These are phyloP conservation scores for Fusarium cyanostomum DNA, from an alignment of 2,329 filamentous ascomycete genomes.

Conservation along the genomic window DNA sequence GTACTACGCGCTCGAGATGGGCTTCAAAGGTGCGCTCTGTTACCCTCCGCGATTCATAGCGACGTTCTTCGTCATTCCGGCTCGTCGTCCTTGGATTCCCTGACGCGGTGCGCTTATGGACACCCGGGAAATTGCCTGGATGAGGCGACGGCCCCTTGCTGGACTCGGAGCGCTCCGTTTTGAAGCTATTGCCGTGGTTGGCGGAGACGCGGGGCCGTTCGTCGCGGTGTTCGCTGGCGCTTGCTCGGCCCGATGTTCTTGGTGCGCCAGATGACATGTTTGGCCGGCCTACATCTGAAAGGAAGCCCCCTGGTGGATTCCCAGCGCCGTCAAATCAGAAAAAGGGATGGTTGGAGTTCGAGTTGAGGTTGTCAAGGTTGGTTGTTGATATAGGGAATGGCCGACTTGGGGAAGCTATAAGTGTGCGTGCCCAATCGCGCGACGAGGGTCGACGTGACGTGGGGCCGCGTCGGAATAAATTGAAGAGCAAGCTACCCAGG, in stretches of 20 bases:
- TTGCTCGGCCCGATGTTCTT: slow-evolving; percentile 57
- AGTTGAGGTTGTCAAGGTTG: slow-evolving; percentile 12
- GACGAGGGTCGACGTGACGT: slow-evolving; percentile 33
- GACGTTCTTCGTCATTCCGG: slow-evolving; percentile 54
- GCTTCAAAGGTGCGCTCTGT: slow-evolving; percentile 67
- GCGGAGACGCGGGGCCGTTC: slow-evolving; percentile 51
- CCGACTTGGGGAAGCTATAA: slow-evolving; percentile 34
- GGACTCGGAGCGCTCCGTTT: slow-evolving; percentile 49
- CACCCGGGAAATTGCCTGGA: slow-evolving; percentile 49
- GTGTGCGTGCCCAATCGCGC: slow-evolving; percentile 44
- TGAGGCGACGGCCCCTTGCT: slow-evolving; percentile 50
- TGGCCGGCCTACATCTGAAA: slow-evolving; percentile 50
- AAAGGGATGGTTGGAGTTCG: neutral
- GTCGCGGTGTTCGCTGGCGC: slow-evolving; percentile 49
- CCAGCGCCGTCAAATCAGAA: neutral
- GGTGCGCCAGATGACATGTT: slow-evolving; percentile 54
- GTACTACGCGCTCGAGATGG: slow-evolving; percentile 69
- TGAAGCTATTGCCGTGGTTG: slow-evolving; percentile 46
- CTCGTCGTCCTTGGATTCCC: slow-evolving; percentile 62
- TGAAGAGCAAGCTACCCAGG: neutral
- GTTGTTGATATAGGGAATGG: slow-evolving; percentile 8
- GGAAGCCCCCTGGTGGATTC: slow-evolving; percentile 1
- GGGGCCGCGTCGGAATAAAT: slow-evolving; percentile 28
- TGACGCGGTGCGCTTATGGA: slow-evolving; percentile 66
- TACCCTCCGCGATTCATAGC: slow-evolving; percentile 62